A percentile compares a stretch with the other conserved stretches of the same genome.
Evolutionary conservation across 2,329 filamentous ascomycete species (phyloP).

Genomic region (Aspergillus fructus): DNA sequence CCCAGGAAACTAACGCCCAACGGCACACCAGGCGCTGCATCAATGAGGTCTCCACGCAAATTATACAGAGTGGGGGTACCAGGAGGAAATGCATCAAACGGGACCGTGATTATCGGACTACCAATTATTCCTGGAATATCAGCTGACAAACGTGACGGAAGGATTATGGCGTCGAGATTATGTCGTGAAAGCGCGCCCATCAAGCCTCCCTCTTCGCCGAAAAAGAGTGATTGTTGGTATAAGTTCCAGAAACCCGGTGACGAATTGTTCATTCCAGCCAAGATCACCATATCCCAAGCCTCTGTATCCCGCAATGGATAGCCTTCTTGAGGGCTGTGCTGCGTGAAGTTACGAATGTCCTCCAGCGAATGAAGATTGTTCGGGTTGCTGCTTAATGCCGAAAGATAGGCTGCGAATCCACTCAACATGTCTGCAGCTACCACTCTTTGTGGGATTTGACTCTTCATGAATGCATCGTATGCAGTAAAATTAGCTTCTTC

Average conservation of each 20-base stretch:
- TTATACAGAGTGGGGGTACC: conserved; percentile 45
- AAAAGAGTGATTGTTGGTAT: conserved; percentile 54
- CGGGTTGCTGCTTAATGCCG: conserved; percentile 58
- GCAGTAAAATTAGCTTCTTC: conserved; percentile 60
- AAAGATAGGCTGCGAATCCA: conserved; percentile 57
- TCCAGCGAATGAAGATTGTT: conserved; percentile 53
- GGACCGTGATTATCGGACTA: conserved; percentile 62
- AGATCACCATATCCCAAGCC: conserved; percentile 56
- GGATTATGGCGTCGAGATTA: conserved; percentile 60
- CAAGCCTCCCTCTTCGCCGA: conserved; percentile 60
- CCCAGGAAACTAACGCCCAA: conserved; percentile 67
- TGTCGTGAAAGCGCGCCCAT: conserved; percentile 58
- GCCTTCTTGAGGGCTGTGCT: conserved; percentile 52
- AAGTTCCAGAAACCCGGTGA: conserved; percentile 57
- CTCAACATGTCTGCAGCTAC: conserved; percentile 60
- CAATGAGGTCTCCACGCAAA: conserved; percentile 52
- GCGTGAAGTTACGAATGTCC: conserved; percentile 58
- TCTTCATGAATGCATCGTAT: conserved; percentile 45
- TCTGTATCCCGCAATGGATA: conserved; percentile 62
- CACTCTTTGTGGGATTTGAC: conserved; percentile 40
- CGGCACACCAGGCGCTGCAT: conserved; percentile 54
- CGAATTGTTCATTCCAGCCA: conserved; percentile 56
- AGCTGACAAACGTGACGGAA: conserved; percentile 55
- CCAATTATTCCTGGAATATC: conserved; percentile 57
- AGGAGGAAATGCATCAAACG: conserved; percentile 57